A percentile compares a stretch with the other conserved stretches of the same genome.
These are phyloP conservation scores for Chondrostereum purpureum DNA, from an alignment of 1,284 basidiomycete genomes.

Conservation along the genomic window DNA sequence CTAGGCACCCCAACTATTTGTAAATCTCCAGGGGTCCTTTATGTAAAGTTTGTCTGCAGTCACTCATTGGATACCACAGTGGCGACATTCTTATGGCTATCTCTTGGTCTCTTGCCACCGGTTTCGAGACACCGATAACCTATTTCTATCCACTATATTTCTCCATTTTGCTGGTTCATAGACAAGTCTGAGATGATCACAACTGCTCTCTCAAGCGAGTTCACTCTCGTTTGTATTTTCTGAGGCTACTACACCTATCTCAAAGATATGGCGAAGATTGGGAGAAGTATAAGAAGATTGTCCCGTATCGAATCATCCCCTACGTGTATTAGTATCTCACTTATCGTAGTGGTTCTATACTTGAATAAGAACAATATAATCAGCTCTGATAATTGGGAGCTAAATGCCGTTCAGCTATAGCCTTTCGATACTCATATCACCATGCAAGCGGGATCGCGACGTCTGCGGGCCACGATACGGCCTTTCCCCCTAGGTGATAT, in stretches of 20 bases:
- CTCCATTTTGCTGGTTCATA: constrained; percentile 82
- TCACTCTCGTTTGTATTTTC: constrained; percentile 18
- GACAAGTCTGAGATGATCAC: constrained; percentile 90
- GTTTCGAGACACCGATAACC: constrained; percentile 87
- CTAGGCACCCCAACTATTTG: constrained; percentile 92
- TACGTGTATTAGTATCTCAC: constrained; percentile 61
- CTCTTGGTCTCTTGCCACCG: constrained; percentile 92
- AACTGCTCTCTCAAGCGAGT: constrained; percentile 84
- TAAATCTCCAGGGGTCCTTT: constrained; percentile 41
- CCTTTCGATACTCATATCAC: no score
- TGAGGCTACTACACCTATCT: not conserved
- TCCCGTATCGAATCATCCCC: constrained; percentile 84
- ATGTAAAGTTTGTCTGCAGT: not conserved
- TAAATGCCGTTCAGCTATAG: no score
- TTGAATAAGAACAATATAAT: no score
- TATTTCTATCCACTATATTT: constrained; percentile 97
- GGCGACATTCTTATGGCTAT: constrained; percentile 89
- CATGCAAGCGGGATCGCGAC: no score
- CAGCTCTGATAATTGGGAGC: no score
- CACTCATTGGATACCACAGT: constrained; percentile 27
- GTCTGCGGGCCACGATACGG: no score
- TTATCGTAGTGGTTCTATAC: no score
- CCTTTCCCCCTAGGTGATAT: no score
- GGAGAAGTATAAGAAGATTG: constrained; percentile 80
- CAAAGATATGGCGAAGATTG: constrained; percentile 69